A percentile compares a stretch with the other conserved stretches of the same genome.
Conservation (phyloP, 257 asterid species). For the Solanum acaule region DNA sequence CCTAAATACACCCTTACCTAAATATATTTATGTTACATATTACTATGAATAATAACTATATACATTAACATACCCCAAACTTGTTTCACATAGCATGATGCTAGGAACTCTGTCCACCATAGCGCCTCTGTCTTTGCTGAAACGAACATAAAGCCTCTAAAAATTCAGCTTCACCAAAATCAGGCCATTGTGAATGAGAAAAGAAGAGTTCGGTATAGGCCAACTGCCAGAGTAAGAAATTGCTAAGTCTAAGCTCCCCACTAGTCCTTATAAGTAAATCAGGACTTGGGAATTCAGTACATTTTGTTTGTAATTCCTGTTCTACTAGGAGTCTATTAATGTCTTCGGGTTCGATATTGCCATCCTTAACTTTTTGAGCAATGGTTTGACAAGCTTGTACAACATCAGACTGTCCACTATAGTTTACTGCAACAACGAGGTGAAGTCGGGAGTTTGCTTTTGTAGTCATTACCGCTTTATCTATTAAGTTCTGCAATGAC, state of each 20-base stretch:
- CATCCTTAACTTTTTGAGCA: conserved; percentile 45
- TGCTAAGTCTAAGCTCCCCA: conserved; percentile 60
- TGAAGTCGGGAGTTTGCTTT: conserved; percentile 35
- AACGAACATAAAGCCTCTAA: conserved; percentile 38
- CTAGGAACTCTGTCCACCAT: conserved; percentile 16
- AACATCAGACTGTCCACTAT: conserved; percentile 39
- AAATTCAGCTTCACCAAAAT: conserved; percentile 50
- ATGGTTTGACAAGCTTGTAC: conserved; percentile 40
- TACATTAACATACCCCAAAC: neutral
- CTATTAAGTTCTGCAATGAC: conserved; percentile 17
- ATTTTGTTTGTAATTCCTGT: conserved; percentile 44
- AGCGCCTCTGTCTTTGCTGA: conserved; percentile 51
- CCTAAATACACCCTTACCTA: no score
- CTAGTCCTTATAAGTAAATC: conserved; percentile 60
- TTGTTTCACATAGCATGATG: neutral
- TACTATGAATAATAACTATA: no score
- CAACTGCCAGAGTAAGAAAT: conserved; percentile 64
- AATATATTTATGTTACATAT: no score
- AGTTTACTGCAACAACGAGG: conserved; percentile 41
- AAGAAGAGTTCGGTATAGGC: conserved; percentile 53
- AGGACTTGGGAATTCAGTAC: conserved; percentile 38
- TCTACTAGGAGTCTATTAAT: conserved; percentile 24
- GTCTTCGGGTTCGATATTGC: conserved; percentile 33
- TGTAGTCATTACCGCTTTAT: conserved; percentile 15
- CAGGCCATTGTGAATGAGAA: conserved; percentile 41